Evolutionary conservation across 2,329 filamentous ascomycete genomes (phyloP), one percentile per base, ranked within the genome.

Genomic region (Stemphylium vesicarium): DNA sequence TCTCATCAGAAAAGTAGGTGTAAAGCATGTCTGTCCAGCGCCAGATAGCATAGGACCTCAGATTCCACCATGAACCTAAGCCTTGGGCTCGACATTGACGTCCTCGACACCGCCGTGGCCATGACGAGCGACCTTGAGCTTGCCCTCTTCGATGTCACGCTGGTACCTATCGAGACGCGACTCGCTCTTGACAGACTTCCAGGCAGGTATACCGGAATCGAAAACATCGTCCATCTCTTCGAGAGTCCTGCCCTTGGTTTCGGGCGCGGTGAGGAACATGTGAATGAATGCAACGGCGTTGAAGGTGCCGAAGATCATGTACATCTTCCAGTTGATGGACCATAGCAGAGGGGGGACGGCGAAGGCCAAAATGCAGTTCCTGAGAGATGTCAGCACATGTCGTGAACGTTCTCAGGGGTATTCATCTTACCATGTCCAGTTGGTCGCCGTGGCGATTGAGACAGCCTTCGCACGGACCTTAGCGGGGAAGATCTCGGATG

Each of bases 321-420:
- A 78, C 69, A 76, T 77, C 56, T 75, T 77, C 75, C 74, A 78
- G 60, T 74, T 75, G 53, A 78, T 77, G 54, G 62, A 71, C 67
- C 68, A 72, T 9, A 78, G 70, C 26, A 77, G 71, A n/a, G 74
- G 75, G 5, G 75, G 75, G 1, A 77, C 75, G n/a, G 69, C 74
- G 44, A 76, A 77, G 2, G 75, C 75, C 4, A 78, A 70, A n/a
- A 66, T 65, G 46, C 71, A 75, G 60, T 77, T 77, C 72, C 26
- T 11, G 11, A 2, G 4, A 7, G 11, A 11, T 10, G 26, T 29
- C 26, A 29, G 26, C 26, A 4, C 10, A 29, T 29, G 26, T 11
- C 4, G 3, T 29, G 7, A 29, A 11, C 2, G 2, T 29, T 10
- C 9, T 29, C 2, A 2, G 8, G 10, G 4, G 26, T 10, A 2